Evolutionary conservation across 139 green algal genomes (phyloP), one percentile per base, ranked within the genome.

Genomic region (Micractinium sp.): DNA sequence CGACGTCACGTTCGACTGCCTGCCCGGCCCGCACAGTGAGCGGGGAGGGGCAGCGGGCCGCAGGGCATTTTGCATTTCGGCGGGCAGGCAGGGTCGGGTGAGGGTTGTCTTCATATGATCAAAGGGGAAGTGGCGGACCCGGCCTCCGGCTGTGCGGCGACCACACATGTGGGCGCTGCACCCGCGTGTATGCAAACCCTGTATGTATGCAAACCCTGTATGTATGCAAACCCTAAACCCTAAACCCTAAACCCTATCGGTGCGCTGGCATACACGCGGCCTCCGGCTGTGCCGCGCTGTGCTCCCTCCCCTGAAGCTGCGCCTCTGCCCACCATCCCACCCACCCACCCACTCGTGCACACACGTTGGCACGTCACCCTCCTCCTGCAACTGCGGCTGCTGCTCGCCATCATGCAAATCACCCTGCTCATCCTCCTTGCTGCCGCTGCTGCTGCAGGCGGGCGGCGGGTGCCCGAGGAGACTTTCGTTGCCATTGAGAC

Each of bases 1-100:
- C 5, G 97, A 99, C 87, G 97, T 98, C 18, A 87, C 95, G 0
- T 96, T 99, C 75, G 97, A 99, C 91, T 97, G 93, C 83, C 60
- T 97, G 2, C 53, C 69, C 38, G 22, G 13, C 25, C 35, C 22
- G 4, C 60, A 67, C 4, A 39, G 74, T 90, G 63, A 82, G 71
- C 9, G 29, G 35, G 29, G 15, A 53, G 7, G 9, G 47, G 7
- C 9, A 56, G 47, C 47, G n/a, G n/a, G n/a, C n/a, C n/a, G n/a
- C n/a, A n/a, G n/a, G n/a, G n/a, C n/a, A n/a, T n/a, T n/a, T n/a
- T n/a, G n/a, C n/a, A n/a, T n/a, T n/a, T n/a, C n/a, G n/a, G n/a
- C n/a, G n/a, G n/a, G n/a, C n/a, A n/a, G n/a, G n/a, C n/a, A n/a
- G n/a, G n/a, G n/a, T n/a, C n/a, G n/a, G n/a, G n/a, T n/a, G n/a